Percentiles rank a stretch among this genome's conserved stretches.
These are phyloP conservation scores for Papiliotrema laurentii DNA, from an alignment of 1,284 basidiomycete genomes.

Conservation along the genomic window DNA sequence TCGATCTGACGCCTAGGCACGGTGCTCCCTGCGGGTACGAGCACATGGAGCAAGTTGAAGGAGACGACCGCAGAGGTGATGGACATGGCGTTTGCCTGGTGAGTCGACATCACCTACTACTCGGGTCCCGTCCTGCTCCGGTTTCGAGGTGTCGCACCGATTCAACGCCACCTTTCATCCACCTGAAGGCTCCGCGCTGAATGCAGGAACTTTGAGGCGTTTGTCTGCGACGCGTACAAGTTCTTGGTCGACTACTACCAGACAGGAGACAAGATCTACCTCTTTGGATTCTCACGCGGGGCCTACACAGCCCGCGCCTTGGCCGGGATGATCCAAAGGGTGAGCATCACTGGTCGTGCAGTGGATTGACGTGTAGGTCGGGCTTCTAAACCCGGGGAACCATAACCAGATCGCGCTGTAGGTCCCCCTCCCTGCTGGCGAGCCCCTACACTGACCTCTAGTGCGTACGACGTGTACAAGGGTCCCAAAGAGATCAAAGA, in stretches of 20 bases:
- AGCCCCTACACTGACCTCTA: background rate
- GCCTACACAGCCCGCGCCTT: constrained; percentile 48
- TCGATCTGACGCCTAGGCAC: constrained; percentile 6
- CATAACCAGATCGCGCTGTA: constrained; percentile 28
- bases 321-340: constrained; percentile 42
- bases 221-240: constrained; percentile 24
- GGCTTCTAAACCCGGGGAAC: constrained; percentile 34
- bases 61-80: constrained; percentile 3
- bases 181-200: background rate
- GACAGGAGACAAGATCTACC: constrained; percentile 44
- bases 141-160: background rate
- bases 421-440: constrained; percentile 6
- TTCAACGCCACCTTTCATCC: background rate
- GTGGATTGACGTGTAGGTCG: constrained; percentile 21
- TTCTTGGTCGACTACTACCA: constrained; percentile 25
- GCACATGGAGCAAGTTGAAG: constrained; percentile 9
- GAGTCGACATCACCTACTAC: constrained; percentile 4
- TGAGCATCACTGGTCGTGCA: constrained; percentile 3
- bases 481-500: constrained; percentile 5
- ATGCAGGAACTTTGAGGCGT: constrained; percentile 18
- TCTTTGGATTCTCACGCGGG: constrained; percentile 49
- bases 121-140: background rate
- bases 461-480: constrained; percentile 37
- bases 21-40: constrained; percentile 2
- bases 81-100: constrained; percentile 21